Evolutionary conservation across 768 basidiomycete genomes (phyloP).

Genomic region (Phlebiopsis flavidoalba): DNA sequence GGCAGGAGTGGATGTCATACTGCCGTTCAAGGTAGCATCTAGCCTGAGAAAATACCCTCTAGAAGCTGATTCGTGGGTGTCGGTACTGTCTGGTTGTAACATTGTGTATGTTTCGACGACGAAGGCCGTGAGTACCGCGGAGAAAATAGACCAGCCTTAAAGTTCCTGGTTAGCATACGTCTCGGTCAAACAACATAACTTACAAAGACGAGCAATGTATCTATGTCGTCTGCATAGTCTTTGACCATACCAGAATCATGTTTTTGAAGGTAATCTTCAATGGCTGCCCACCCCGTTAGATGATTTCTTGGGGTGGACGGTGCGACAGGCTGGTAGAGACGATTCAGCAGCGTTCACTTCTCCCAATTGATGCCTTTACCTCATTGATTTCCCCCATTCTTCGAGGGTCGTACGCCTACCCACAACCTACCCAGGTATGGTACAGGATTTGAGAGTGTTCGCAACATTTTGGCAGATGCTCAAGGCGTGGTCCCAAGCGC

Average conservation of each 20-base stretch:
- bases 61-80: background rate
- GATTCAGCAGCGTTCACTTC: no score
- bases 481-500: no score
- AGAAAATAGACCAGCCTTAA: background rate
- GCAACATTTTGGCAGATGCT: no score
- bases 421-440: no score
- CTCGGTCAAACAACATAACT: background rate
- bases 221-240: conserved; percentile 1
- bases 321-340: no score
- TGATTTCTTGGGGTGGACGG: no score
- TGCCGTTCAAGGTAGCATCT: background rate
- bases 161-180: background rate
- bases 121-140: background rate
- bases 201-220: conserved; percentile 7
- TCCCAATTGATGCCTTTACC: no score
- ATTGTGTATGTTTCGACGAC: background rate
- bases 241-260: background rate
- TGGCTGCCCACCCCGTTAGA: background rate
- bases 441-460: no score
- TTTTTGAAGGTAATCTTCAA: background rate
- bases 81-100: background rate
- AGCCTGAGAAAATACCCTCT: background rate
- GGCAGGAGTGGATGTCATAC: background rate
- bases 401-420: no score
- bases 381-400: no score